Base-by-base conservation (phyloP, 257 asterid species). In the Verbena officinalis region DNA sequence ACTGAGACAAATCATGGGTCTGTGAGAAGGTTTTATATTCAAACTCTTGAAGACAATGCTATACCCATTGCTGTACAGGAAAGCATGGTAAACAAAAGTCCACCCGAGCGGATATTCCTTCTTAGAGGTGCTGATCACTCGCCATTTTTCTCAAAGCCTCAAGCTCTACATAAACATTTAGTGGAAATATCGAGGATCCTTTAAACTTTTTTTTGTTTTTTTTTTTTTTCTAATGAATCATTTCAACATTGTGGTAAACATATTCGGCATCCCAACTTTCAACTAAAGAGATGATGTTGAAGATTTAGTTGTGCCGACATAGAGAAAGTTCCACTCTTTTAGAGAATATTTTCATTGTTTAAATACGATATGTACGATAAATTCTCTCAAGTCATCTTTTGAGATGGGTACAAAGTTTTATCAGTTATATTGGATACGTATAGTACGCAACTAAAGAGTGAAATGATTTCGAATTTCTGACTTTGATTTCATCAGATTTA, bases 91-190 rank as follows among this genome's bases (percentile, higher is more conserved):
- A 81, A 70, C 77, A 74, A 48, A 59, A 80, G 70, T 59, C 93
- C 91, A 4, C 96, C 97, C 0, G 95, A 90, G 79, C 83, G 52
- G 12, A 93, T 84, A 64, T 86, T 90, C 75, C 76, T 73, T 42
- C 83, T 94, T 5, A 94, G 79, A 84, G 99, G 96, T 23, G 91
- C 96, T 4, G 99, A 94, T 64, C 99, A 94, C 75, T 86, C 99
- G 0, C 99, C 99, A 0, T 94, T 90, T 74, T 94, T 94, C 84
- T 94, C 99, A 1, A 94, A 88, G 77, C 99, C 99, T 64, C 99
- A 88, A 80, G 97, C 95, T 23, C 71, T 94, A 55, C 97, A 94
- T 73, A 94, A 80, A 76, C 64, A 75, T 50, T 74, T 94, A 54
- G 88, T 86, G 15, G 97, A 94, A 63, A 86, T 94, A 67, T 85